These are phyloP conservation scores for Raddia guianensis DNA, from an alignment of 176 grass and related monocot species.

Conservation along the genomic window DNA sequence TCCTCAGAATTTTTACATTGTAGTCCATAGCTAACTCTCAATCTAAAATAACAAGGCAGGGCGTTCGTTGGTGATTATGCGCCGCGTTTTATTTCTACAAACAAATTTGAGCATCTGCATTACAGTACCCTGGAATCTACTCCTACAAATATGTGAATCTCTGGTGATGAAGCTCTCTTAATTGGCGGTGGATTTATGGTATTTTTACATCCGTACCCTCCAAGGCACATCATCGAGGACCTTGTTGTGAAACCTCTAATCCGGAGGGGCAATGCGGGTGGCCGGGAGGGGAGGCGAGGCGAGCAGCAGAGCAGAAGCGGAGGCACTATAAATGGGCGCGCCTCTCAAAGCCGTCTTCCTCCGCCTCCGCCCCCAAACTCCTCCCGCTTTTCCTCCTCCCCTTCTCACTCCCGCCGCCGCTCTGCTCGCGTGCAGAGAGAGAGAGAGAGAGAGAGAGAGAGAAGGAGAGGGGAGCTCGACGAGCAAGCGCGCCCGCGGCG, in stretches of 20 bases:
- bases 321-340: conserved; percentile 59
- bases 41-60: too few relatives aligned
- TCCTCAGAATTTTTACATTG: too few relatives aligned
- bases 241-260: accelerated
- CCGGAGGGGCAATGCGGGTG: conserved; percentile 26
- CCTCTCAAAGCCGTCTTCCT: conserved; percentile 29
- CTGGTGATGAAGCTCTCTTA: too few relatives aligned
- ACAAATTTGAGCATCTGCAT: too few relatives aligned
- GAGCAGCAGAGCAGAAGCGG: not conserved
- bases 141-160: too few relatives aligned
- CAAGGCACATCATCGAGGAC: accelerated
- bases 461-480: not conserved
- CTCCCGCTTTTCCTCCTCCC: not conserved
- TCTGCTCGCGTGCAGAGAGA: not conserved
- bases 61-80: too few relatives aligned
- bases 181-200: accelerated
- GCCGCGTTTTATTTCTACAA: too few relatives aligned
- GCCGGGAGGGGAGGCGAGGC: not conserved
- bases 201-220: not conserved
- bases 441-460: not conserved
- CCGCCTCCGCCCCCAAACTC: not conserved
- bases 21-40: too few relatives aligned
- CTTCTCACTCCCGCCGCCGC: not conserved
- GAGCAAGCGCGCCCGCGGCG: not conserved
- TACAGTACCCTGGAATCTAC: too few relatives aligned